Percentiles rank a stretch among this genome's conserved stretches.
phyloP scores from a whole-genome alignment of 768 basidiomycete genomes.

The Leucocoprinus leucothites region DNA sequence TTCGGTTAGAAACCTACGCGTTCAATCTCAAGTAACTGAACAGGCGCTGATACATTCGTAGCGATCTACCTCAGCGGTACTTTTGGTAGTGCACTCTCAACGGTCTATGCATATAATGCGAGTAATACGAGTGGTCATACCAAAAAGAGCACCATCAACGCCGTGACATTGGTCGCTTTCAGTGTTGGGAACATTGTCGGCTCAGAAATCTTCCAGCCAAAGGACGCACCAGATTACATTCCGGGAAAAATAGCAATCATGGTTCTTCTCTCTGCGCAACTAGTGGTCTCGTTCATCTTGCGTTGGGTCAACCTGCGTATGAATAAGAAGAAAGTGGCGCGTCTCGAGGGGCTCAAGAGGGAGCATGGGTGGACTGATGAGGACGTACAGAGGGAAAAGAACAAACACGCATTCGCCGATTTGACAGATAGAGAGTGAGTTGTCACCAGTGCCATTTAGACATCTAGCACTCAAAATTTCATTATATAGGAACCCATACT shows the following conservation, averaged over 20 bases:
- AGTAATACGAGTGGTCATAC: conserved; percentile 64
- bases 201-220: conserved; percentile 58
- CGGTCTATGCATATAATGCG: conserved; percentile 63
- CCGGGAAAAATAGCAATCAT: conserved; percentile 68
- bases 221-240: conserved; percentile 60
- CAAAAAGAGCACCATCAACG: conserved; percentile 67
- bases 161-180: conserved; percentile 54
- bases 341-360: conserved; percentile 41
- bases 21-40: neutral
- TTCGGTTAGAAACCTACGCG: conserved; percentile 40
- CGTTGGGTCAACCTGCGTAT: conserved; percentile 53
- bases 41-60: conserved; percentile 17
- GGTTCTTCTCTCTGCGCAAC: conserved; percentile 51
- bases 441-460: neutral
- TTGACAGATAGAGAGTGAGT: conserved; percentile 62
- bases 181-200: conserved; percentile 61
- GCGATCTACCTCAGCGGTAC: conserved; percentile 50
- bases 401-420: conserved; percentile 60
- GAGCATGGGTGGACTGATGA: conserved; percentile 53
- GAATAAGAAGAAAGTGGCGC: conserved; percentile 43
- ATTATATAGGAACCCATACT: conserved; percentile 12
- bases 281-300: conserved; percentile 44
- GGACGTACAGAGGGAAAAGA: conserved; percentile 55
- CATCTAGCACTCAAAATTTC: neutral
- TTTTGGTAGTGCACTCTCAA: conserved; percentile 57